Evolutionary conservation across 2,329 filamentous ascomycete species (phyloP), one percentile per base, ranked within the genome.

Genomic region (Talaromyces sp.): DNA sequence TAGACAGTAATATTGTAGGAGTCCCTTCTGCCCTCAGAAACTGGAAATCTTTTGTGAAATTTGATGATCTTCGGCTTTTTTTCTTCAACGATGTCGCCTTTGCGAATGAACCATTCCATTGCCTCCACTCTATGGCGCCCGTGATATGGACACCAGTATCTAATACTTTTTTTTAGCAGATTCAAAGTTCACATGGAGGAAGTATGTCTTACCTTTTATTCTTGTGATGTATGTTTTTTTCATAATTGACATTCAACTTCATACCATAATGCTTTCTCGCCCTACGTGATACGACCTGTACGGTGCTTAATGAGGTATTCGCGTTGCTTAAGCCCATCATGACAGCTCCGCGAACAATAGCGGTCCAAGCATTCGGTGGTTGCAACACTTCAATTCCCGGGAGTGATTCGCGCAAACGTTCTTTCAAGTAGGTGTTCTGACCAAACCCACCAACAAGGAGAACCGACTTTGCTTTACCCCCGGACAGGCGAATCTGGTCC

Each of bases 211-310:
- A 33, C 50, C 31, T 54, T 54, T 54, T 11, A 35, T 19, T 35
- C 31, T 33, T 19, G 50, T 54, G 31, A 19, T 54, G 50, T n/a
- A 19, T 35, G 3, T 7, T 10, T 33, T n/a, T 19, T 1, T 35
- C 27, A 16, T 10, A 54, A n/a, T 33, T 11, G 16, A n/a, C 14
- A 54, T 54, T 35, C 50, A 54, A 33, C 50, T n/a, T 33, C 27
- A 54, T 54, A 54, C 50, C 50, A 54, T 54, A 54, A 54, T 54
- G 50, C 27, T 54, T 54, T 54, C 50, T 31, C 27, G 50, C 50
- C 31, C 24, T 33, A 11, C 27, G 50, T 35, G 50, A 54, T 13
- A 54, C 50, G 16, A 54, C 24, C 50, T 54, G 27, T 19, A 54
- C 27, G 10, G 27, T 54, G 14, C 31, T 19, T 9, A 54, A 22